Percentiles rank a stretch among this genome's conserved stretches.
Conservation (phyloP, 805 yeast genomes). For the Yarrowia osloensis region DNA sequence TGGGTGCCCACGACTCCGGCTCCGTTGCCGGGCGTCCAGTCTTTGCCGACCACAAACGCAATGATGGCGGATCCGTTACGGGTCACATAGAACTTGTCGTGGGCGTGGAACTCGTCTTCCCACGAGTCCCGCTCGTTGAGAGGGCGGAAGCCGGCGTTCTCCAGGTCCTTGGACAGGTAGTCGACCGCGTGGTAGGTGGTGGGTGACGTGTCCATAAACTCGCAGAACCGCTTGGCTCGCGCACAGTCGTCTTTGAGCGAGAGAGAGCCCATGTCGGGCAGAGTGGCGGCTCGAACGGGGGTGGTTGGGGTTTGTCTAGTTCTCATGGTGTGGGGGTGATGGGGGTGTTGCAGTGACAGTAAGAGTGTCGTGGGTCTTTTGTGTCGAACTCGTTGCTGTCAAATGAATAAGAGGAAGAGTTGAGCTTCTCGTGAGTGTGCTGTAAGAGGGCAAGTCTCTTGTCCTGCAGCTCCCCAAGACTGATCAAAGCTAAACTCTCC, state of each 20-base stretch:
- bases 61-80: constrained; percentile 69
- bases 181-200: constrained; percentile 70
- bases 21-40: constrained; percentile 60
- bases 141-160: constrained; percentile 57
- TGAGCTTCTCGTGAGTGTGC: neutral
- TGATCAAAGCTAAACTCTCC: neutral
- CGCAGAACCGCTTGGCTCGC: constrained; percentile 43
- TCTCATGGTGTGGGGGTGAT: neutral
- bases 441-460: neutral
- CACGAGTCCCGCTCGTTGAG: constrained; percentile 58
- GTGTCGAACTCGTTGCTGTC: too few species aligned
- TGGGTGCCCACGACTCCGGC: constrained; percentile 70
- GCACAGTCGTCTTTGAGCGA: constrained; percentile 29
- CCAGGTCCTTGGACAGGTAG: constrained; percentile 44
- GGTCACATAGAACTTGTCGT: constrained; percentile 51
- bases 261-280: neutral
- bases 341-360: neutral
- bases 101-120: constrained; percentile 38
- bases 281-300: neutral
- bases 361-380: too few species aligned
- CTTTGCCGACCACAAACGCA: constrained; percentile 68
- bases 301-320: neutral
- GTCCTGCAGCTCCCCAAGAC: too few species aligned
- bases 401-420: too few species aligned
- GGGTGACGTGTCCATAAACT: constrained; percentile 70